Conservation (phyloP, 2,329 filamentous ascomycete genomes). For the Colletotrichum gloeosporioides region DNA sequence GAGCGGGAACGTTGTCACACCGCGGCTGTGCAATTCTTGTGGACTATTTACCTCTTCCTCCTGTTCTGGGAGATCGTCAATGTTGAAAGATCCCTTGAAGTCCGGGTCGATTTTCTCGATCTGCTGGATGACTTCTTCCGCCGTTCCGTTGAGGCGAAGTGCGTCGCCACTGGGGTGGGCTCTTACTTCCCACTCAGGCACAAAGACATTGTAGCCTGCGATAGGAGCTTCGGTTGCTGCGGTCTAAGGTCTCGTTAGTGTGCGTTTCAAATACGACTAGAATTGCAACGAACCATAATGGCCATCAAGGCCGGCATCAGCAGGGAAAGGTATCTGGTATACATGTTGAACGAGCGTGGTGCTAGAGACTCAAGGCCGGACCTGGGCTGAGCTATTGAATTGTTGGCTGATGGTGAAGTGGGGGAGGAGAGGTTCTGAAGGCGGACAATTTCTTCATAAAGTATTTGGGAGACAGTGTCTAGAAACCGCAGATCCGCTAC, state of each 20-base stretch:
- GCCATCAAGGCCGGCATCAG: background rate
- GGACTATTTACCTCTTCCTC: background rate
- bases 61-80: background rate
- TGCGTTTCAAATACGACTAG: fast-evolving
- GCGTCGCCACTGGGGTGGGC: slow-evolving; percentile 6
- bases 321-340: background rate
- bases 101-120: background rate
- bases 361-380: background rate
- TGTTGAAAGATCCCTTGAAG: background rate
- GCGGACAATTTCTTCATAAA: background rate
- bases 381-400: background rate
- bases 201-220: background rate
- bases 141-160: background rate
- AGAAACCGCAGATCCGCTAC: fast-evolving
- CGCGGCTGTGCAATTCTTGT: background rate
- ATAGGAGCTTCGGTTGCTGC: background rate
- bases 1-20: background rate
- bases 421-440: background rate
- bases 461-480: background rate
- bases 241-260: background rate
- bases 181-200: slow-evolving; percentile 21
- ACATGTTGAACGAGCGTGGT: background rate
- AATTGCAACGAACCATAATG: background rate
- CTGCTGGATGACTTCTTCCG: background rate
- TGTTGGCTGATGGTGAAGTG: background rate